phyloP scores from a whole-genome alignment of 805 yeast genomes.

The Myxozyma melibiosi region DNA sequence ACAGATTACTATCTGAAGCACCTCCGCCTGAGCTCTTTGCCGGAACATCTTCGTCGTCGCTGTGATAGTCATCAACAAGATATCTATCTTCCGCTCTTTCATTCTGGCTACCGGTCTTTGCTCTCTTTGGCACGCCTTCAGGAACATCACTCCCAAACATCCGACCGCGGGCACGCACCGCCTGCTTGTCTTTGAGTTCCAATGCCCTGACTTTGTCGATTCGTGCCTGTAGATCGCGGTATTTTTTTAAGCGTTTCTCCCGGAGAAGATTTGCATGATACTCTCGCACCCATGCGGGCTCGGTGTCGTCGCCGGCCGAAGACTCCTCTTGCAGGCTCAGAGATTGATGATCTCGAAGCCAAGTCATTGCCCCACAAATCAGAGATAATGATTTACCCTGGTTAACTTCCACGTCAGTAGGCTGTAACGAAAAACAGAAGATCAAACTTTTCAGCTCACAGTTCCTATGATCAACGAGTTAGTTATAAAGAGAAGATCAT shows the following conservation, averaged over 20 bases:
- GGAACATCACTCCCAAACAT: neutral
- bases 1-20: slow-evolving; percentile 43
- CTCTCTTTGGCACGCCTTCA: neutral
- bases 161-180: neutral
- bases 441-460: slow-evolving; percentile 14
- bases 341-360: slow-evolving; percentile 52
- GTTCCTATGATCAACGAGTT: slow-evolving; percentile 24
- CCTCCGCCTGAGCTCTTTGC: slow-evolving; percentile 11
- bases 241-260: slow-evolving; percentile 14
- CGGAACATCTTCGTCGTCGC: slow-evolving; percentile 38
- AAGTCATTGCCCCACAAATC: slow-evolving; percentile 80
- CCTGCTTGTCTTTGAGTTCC: slow-evolving; percentile 26
- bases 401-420: neutral
- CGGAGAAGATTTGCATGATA: slow-evolving; percentile 10
- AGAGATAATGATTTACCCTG: slow-evolving; percentile 82
- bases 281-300: slow-evolving; percentile 62
- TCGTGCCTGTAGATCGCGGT: slow-evolving; percentile 13
- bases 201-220: slow-evolving; percentile 16
- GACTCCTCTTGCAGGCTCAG: neutral
- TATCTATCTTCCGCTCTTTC: slow-evolving; percentile 46
- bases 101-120: slow-evolving; percentile 32
- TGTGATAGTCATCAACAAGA: slow-evolving; percentile 46
- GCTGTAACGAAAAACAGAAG: neutral
- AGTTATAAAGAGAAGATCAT: neutral
- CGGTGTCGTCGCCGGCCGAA: slow-evolving; percentile 50